These are phyloP conservation scores for Taphrina betulina DNA, from an alignment of 1,139 yeast species.

Conservation along the genomic window DNA sequence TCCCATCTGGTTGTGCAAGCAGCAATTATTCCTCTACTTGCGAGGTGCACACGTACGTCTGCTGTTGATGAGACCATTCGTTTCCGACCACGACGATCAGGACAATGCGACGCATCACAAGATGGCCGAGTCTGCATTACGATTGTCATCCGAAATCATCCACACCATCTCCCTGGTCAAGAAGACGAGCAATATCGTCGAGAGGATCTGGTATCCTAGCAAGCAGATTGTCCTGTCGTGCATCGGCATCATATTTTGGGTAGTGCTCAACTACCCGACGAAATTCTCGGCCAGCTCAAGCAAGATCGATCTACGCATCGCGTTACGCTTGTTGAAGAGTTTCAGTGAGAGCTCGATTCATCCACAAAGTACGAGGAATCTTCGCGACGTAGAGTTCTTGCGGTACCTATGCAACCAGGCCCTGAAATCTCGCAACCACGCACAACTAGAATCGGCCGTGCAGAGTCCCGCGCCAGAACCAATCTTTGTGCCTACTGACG, in stretches of 20 bases:
- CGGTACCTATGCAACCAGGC: slow-evolving; percentile 28
- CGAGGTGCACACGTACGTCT: slow-evolving; percentile 25
- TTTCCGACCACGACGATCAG: slow-evolving; percentile 9
- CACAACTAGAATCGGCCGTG: slow-evolving; percentile 2
- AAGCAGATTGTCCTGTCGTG: slow-evolving; percentile 25
- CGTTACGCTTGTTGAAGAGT: slow-evolving; percentile 14
- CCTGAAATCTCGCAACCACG: slow-evolving; percentile 7
- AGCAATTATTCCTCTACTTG: slow-evolving; percentile 22
- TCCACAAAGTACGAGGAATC: slow-evolving; percentile 5
- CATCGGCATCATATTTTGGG: slow-evolving; percentile 22
- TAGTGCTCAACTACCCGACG: slow-evolving; percentile 17
- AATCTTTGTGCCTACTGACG: neutral
- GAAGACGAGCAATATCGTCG: slow-evolving; percentile 22
- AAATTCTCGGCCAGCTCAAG: slow-evolving; percentile 25
- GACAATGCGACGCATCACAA: slow-evolving; percentile 8
- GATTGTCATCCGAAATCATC: slow-evolving; percentile 22
- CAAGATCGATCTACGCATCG: slow-evolving; percentile 29
- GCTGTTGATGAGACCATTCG: slow-evolving; percentile 22
- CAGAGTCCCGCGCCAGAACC: slow-evolving; percentile 12
- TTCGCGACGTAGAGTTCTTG: slow-evolving; percentile 25
- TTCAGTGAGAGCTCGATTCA: slow-evolving; percentile 24
- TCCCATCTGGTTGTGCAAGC: slow-evolving; percentile 27
- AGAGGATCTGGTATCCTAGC: slow-evolving; percentile 26
- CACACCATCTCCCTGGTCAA: slow-evolving; percentile 27
- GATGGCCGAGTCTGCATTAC: slow-evolving; percentile 24